Evolutionary conservation across 805 yeast species (phyloP), one percentile per base, ranked within the genome.

Genomic region (Ogataea pignaliae): DNA sequence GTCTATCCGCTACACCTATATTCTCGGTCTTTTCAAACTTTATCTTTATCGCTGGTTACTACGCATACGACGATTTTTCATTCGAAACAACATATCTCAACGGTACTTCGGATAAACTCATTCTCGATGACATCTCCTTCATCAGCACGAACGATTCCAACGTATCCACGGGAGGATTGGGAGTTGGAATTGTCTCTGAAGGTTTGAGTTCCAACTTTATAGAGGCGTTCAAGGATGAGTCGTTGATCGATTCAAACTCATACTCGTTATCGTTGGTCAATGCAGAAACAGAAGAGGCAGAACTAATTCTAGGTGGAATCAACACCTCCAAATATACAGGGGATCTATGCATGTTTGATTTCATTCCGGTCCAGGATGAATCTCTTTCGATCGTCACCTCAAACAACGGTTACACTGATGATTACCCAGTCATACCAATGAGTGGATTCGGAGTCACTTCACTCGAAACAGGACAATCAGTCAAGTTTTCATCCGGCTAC

Each of bases 271-370:
- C 70, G 55, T 42, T 72, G 13, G 37, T 45, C 29, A 64, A 66
- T 10, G 54, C 52, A 3, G 56, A 54, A 45, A 36, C 41, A 5
- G 29, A 56, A 17, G 40, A 55, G 26, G 72, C 75, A 10, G 57
- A 55, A 36, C 45, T 84, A 11, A 57, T 81, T 8, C 65, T 83
- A 2, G 90, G 93, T 10, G 79, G 77, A 3, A 76, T 84, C 3
- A 78, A 81, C 53, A 63, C 69, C 10, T 59, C 65, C 28, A 67
- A 70, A 38, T 75, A 59, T 46, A 51, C 53, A 7, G 85, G 81
- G 1, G 67, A 71, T 29, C 58, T 83, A 13, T 72, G 71, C 21
- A 59, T 64, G 35, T 83, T 73, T 52, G 71, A 76, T 34, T 73
- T 73, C 53, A 56, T 82, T 3, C 78, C 84, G 9, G 68, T 65